Conservation (phyloP, 208 protist genomes). For the Trypanosoma theileri region DNA sequence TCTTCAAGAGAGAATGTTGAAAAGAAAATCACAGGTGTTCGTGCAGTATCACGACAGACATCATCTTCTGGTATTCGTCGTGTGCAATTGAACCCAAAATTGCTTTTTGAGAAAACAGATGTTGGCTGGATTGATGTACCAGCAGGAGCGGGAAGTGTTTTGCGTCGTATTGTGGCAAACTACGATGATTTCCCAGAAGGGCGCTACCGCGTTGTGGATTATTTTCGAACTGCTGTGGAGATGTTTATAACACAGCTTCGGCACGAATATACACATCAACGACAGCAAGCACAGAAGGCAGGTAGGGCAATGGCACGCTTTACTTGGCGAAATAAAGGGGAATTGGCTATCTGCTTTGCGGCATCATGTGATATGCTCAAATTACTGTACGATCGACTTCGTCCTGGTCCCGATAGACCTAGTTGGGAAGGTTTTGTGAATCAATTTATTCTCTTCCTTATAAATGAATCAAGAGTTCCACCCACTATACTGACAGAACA, state of each 20-base stretch:
- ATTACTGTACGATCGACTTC: conserved; percentile 65
- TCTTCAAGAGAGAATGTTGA: neutral
- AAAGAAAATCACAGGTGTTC: neutral
- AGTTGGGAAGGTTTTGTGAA: conserved; percentile 62
- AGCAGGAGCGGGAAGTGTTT: conserved; percentile 19
- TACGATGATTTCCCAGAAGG: conserved; percentile 60
- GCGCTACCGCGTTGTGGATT: conserved; percentile 71
- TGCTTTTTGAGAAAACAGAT: conserved; percentile 68
- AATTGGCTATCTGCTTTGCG: conserved; percentile 85
- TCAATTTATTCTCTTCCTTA: conserved; percentile 63
- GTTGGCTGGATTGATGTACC: conserved; percentile 72
- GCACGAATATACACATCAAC: conserved; percentile 64
- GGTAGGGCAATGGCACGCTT: conserved; percentile 47
- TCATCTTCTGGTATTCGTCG: conserved; percentile 6
- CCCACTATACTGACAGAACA: conserved; percentile 44
- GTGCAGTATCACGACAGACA: neutral
- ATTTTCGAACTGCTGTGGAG: conserved; percentile 73
- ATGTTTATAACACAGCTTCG: conserved; percentile 75
- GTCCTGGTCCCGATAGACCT: conserved; percentile 53
- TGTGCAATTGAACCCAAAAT: conserved; percentile 59
- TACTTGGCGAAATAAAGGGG: conserved; percentile 81
- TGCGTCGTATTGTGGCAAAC: conserved; percentile 50
- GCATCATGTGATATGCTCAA: conserved; percentile 85
- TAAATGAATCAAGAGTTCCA: conserved; percentile 66
- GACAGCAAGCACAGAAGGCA: conserved; percentile 35